phyloP scores from a whole-genome alignment of 768 basidiomycete genomes.

The Suillus lakei region DNA sequence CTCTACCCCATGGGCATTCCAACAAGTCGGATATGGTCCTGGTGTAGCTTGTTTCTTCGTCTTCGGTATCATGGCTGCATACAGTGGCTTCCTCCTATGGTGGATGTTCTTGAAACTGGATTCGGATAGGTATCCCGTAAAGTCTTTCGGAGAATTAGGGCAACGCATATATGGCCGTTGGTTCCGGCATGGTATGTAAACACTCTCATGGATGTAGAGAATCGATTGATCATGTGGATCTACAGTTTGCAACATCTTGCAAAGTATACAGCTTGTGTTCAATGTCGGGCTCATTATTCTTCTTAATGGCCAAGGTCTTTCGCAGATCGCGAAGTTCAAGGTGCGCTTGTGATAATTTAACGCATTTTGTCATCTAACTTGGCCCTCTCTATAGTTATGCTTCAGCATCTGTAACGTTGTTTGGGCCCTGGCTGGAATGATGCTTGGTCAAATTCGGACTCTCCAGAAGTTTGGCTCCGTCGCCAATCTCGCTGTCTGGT shows the following conservation, averaged over 20 bases:
- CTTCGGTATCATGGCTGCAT: slow-evolving; percentile 47
- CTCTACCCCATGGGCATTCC: slow-evolving; percentile 61
- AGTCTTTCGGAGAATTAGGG: slow-evolving; percentile 57
- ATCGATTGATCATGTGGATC: neutral
- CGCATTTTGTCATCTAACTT: neutral
- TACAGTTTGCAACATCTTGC: slow-evolving; percentile 49
- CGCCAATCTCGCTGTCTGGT: slow-evolving; percentile 54
- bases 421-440: slow-evolving; percentile 54
- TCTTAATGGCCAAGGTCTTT: slow-evolving; percentile 54
- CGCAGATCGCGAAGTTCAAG: slow-evolving; percentile 50
- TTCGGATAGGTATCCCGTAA: slow-evolving; percentile 55
- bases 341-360: slow-evolving; percentile 32
- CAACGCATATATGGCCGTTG: slow-evolving; percentile 57
- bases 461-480: slow-evolving; percentile 56
- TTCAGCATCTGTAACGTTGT: slow-evolving; percentile 62
- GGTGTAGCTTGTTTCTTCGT: slow-evolving; percentile 40
- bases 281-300: slow-evolving; percentile 47
- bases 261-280: slow-evolving; percentile 59
- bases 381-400: slow-evolving; percentile 46
- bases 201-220: neutral
- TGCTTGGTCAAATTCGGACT: slow-evolving; percentile 62
- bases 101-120: slow-evolving; percentile 59
- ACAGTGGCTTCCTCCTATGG: slow-evolving; percentile 62
- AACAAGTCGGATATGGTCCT: slow-evolving; percentile 66
- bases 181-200: slow-evolving; percentile 43